A percentile compares a stretch with the other conserved stretches of the same genome.
phyloP scores from a whole-genome alignment of 1,284 basidiomycete genomes.

The Coniferiporia weirii region DNA sequence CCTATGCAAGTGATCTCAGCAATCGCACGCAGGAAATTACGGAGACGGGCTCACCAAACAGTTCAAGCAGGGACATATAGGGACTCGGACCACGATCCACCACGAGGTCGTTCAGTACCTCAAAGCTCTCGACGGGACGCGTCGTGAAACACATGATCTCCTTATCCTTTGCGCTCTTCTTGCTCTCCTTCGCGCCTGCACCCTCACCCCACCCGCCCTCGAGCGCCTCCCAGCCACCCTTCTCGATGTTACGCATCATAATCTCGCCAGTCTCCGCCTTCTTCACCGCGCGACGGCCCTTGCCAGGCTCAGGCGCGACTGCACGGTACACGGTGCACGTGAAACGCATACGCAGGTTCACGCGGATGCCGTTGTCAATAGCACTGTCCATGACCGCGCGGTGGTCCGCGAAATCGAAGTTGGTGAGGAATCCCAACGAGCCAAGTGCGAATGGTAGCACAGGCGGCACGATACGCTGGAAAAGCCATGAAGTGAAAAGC shows the following conservation, averaged over 20 bases:
- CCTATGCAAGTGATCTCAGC: conserved; percentile 43
- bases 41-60: conserved; percentile 72
- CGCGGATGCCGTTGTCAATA: conserved; percentile 91
- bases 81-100: conserved; percentile 98
- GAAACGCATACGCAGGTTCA: conserved; percentile 98
- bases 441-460: conserved; percentile 98
- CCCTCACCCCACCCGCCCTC: conserved; percentile 64
- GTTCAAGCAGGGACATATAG: conserved; percentile 92
- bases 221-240: conserved; percentile 90
- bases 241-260: conserved; percentile 85
- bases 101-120: conserved; percentile 96
- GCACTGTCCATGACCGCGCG: conserved; percentile 84
- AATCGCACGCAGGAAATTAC: background rate
- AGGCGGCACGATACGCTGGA: conserved; percentile 96
- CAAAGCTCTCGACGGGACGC: conserved; percentile 92
- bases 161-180: conserved; percentile 69
- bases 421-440: conserved; percentile 96
- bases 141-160: conserved; percentile 99
- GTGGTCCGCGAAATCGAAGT: conserved; percentile 93
- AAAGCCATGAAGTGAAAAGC: conserved; percentile 98
- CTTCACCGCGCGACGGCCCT: conserved; percentile 78
- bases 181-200: conserved; percentile 26
- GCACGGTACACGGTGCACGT: conserved; percentile 97
- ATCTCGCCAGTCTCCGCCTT: conserved; percentile 91
- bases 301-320: conserved; percentile 65